These are phyloP conservation scores for Albugo laibachii DNA, from an alignment of 352 stramenopile species.

Conservation along the genomic window DNA sequence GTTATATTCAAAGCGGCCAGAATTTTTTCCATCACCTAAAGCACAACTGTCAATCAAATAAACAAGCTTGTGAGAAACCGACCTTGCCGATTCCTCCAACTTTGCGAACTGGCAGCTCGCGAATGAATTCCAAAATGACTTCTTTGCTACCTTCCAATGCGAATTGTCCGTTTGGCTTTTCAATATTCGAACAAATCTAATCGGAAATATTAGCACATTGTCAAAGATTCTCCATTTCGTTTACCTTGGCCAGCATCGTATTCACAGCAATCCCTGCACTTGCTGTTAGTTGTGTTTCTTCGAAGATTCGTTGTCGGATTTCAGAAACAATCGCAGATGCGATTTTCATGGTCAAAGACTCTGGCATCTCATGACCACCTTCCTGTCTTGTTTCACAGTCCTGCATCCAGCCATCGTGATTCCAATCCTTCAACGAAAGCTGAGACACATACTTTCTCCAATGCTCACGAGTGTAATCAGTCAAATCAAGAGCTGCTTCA, in stretches of 20 bases:
- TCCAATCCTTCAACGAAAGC: background rate
- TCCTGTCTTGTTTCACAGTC: too few relatives aligned
- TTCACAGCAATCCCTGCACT: slow-evolving; percentile 87
- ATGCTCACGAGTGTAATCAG: slow-evolving; percentile 55
- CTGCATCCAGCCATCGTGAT: too few relatives aligned
- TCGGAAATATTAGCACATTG: background rate
- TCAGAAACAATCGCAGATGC: slow-evolving; percentile 51
- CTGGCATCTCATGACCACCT: background rate
- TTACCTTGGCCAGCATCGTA: slow-evolving; percentile 83
- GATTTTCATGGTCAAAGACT: slow-evolving; percentile 10
- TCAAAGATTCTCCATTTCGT: background rate
- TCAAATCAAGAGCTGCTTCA: slow-evolving; percentile 90
- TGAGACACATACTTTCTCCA: slow-evolving; percentile 22
- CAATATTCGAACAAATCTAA: slow-evolving; percentile 86
- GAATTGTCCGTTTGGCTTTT: slow-evolving; percentile 94
- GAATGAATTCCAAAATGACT: slow-evolving; percentile 76
- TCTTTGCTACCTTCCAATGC: slow-evolving; percentile 64
- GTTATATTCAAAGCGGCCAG: slow-evolving; percentile 64
- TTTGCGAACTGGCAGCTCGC: slow-evolving; percentile 77
- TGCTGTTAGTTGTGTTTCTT: slow-evolving; percentile 83
- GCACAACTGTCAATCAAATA: background rate
- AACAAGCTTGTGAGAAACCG: background rate
- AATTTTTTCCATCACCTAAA: slow-evolving; percentile 83
- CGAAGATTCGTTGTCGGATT: slow-evolving; percentile 65
- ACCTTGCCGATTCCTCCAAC: slow-evolving; percentile 86